Percentiles rank a stretch among this genome's conserved stretches.
phyloP scores from a whole-genome alignment of 179 eudicot species.

The Patellifolia procumbens region DNA sequence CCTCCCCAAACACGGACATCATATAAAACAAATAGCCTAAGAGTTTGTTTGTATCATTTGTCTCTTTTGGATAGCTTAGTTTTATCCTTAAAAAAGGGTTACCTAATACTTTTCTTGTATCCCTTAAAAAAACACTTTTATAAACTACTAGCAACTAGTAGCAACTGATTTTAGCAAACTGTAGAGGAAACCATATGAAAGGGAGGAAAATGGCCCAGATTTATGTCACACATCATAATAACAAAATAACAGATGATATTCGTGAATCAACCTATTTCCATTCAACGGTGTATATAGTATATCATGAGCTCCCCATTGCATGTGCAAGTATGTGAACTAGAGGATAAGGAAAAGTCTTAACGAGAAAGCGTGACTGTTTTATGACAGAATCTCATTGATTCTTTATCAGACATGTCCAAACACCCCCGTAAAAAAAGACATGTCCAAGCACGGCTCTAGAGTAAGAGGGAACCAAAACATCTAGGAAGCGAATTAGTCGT shows the following conservation, averaged over 20 bases:
- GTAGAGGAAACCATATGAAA: too few species aligned
- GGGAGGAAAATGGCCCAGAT: too few species aligned
- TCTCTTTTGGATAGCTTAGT: too few species aligned
- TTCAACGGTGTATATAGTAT: conserved; percentile 18
- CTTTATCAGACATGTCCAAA: conserved; percentile 28
- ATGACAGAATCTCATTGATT: conserved; percentile 24
- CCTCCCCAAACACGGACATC: too few species aligned
- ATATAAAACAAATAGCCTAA: too few species aligned
- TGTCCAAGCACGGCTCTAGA: too few species aligned
- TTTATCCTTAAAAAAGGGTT: too few species aligned
- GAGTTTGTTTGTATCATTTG: too few species aligned
- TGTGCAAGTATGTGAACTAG: conserved; percentile 22
- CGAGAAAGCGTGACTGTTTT: conserved; percentile 16
- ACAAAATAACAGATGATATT: conserved; percentile 16
- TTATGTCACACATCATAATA: not conserved
- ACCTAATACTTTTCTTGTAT: too few species aligned
- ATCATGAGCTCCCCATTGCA: conserved; percentile 12
- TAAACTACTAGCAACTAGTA: too few species aligned
- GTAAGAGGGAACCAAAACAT: conserved; percentile 4
- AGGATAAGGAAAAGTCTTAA: conserved; percentile 2
- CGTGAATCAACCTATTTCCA: conserved; percentile 14
- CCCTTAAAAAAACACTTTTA: too few species aligned
- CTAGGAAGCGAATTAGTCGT: conserved; percentile 40
- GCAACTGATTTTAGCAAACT: too few species aligned
- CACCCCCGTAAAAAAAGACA: conserved; percentile 15